Conservation (phyloP, 495 filamentous ascomycete species). For the Baudoinia panamericana region DNA sequence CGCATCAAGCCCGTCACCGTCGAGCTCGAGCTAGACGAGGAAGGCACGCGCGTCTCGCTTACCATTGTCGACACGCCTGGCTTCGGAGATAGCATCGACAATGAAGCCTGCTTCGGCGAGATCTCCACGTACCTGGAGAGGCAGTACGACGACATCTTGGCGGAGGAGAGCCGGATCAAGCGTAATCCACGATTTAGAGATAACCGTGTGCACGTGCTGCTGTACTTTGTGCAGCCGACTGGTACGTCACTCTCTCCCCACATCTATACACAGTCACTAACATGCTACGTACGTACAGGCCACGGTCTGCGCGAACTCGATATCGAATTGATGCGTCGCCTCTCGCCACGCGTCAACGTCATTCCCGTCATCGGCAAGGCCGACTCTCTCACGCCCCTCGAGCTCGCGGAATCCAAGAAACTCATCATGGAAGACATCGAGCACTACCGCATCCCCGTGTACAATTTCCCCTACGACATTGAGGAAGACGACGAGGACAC, state of each 20-base stretch:
- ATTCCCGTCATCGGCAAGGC: constrained; percentile 98
- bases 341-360: constrained; percentile 95
- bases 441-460: constrained; percentile 98
- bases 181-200: constrained; percentile 98
- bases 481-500: constrained; percentile 99
- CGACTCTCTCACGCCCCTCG: constrained; percentile 88
- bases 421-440: constrained; percentile 99
- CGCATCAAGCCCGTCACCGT: constrained; percentile 97
- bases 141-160: constrained; percentile 98
- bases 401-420: constrained; percentile 98
- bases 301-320: constrained; percentile 87
- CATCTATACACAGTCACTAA: constrained; percentile 17
- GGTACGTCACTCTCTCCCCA: constrained; percentile 40
- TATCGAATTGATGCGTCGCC: constrained; percentile 98
- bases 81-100: constrained; percentile 98
- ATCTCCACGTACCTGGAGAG: constrained; percentile 96
- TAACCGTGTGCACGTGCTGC: constrained; percentile 92
- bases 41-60: constrained; percentile 92
- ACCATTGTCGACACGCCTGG: constrained; percentile 98
- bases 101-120: constrained; percentile 94
- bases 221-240: constrained; percentile 98
- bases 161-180: constrained; percentile 99
- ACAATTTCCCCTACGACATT: constrained; percentile 99
- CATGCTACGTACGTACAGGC: not conserved
- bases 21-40: constrained; percentile 96